Conservation (phyloP, 2,329 filamentous ascomycete species). For the Fusarium dlaminii region DNA sequence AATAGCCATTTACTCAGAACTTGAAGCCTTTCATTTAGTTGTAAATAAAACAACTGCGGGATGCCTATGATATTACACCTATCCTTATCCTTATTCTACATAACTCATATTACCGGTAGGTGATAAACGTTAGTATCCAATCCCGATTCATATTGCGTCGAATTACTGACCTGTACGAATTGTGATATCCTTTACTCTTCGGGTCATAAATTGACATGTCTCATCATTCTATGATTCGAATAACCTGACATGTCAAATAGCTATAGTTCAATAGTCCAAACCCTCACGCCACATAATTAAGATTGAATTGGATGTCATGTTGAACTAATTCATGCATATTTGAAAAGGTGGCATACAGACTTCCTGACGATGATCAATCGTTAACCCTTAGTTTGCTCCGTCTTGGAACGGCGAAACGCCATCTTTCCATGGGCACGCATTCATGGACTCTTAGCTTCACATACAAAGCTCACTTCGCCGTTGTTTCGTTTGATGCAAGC, state of each 20-base stretch:
- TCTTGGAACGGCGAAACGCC: not conserved
- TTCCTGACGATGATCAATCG: not conserved
- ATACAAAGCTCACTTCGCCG: not conserved
- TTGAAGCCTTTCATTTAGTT: not conserved
- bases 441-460: not conserved
- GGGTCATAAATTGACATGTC: not conserved
- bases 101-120: not conserved
- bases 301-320: not conserved
- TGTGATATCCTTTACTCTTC: not conserved
- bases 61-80: not conserved
- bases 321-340: not conserved
- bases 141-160: not conserved
- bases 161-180: not conserved
- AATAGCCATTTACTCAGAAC: fast-evolving
- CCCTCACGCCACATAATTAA: too few relatives aligned
- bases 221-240: not conserved
- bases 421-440: not conserved
- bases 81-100: not conserved
- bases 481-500: not conserved
- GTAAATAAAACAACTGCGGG: not conserved
- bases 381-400: not conserved
- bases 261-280: not conserved
- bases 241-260: not conserved
- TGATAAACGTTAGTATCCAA: not conserved
- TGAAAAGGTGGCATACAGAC: not conserved